A percentile compares a stretch with the other conserved stretches of the same genome.
Evolutionary conservation across 2,329 filamentous ascomycete genomes (phyloP).

Genomic region (Thelonectria rubi): DNA sequence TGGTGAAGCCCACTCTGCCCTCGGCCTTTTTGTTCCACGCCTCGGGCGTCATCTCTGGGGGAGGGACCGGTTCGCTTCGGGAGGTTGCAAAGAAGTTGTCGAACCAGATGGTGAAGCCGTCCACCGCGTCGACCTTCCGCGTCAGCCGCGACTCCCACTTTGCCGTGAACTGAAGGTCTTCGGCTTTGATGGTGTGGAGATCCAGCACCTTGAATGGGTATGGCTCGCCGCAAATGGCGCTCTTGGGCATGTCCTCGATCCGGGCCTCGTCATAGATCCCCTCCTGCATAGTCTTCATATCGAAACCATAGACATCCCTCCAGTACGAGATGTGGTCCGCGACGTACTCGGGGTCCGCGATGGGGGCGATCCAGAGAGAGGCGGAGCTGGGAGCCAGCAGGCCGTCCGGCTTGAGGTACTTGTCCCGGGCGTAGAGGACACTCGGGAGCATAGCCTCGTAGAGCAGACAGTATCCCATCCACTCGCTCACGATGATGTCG

Average conservation of each 20-base stretch:
- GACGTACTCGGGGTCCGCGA: constrained; percentile 80
- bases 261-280: constrained; percentile 85
- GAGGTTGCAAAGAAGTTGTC: constrained; percentile 87
- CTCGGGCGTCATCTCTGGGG: constrained; percentile 65
- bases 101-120: constrained; percentile 93
- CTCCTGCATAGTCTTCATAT: constrained; percentile 90
- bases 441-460: constrained; percentile 98
- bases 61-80: constrained; percentile 58
- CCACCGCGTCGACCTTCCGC: constrained; percentile 72
- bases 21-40: constrained; percentile 66
- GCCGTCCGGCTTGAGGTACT: constrained; percentile 81
- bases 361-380: constrained; percentile 82
- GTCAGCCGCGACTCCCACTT: constrained; percentile 71
- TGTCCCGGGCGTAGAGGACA: constrained; percentile 87
- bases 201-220: constrained; percentile 78
- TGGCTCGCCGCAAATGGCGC: constrained; percentile 66
- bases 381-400: constrained; percentile 88
- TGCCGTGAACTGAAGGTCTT: constrained; percentile 80
- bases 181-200: constrained; percentile 74
- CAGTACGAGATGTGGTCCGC: constrained; percentile 84
- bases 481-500: constrained; percentile 95
- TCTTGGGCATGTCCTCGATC: constrained; percentile 73
- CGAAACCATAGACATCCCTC: constrained; percentile 93
- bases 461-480: constrained; percentile 95
- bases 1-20: constrained; percentile 85